phyloP scores from a whole-genome alignment of 2,329 filamentous ascomycete species.

The Claviceps quebecensis region DNA sequence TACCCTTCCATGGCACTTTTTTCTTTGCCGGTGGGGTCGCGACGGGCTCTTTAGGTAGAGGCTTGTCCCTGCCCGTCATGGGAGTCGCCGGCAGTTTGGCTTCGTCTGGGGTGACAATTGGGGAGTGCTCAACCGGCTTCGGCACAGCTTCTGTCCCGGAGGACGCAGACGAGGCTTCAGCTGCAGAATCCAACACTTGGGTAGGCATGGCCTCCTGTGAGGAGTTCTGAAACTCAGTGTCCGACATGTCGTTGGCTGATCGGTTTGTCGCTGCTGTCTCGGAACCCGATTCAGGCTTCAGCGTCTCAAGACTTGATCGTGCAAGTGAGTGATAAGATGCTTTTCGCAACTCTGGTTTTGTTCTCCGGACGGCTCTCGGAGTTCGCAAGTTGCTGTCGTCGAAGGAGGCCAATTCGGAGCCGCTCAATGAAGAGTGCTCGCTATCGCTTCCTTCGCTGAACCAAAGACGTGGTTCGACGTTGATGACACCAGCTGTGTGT shows the following conservation, averaged over 20 bases:
- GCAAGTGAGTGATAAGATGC: slow-evolving; percentile 27
- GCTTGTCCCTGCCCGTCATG: slow-evolving; percentile 20
- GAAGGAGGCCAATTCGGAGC: slow-evolving; percentile 43
- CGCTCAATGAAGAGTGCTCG: slow-evolving; percentile 61
- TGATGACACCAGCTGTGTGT: slow-evolving; percentile 58
- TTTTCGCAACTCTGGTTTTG: slow-evolving; percentile 9
- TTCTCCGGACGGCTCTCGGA: slow-evolving; percentile 25
- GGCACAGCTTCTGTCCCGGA: background rate
- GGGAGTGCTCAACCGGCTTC: background rate
- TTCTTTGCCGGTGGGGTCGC: slow-evolving; percentile 49
- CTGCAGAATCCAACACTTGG: slow-evolving; percentile 9
- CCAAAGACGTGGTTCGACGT: slow-evolving; percentile 65
- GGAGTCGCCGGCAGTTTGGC: slow-evolving; percentile 20
- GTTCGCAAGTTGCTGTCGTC: slow-evolving; percentile 35
- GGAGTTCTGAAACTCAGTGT: slow-evolving; percentile 10
- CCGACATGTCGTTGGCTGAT: slow-evolving; percentile 20
- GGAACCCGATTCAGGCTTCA: slow-evolving; percentile 24
- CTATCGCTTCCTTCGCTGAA: slow-evolving; percentile 60
- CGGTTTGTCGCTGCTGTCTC: background rate
- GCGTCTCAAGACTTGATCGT: slow-evolving; percentile 42
- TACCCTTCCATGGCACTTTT: slow-evolving; percentile 61
- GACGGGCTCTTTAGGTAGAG: slow-evolving; percentile 24
- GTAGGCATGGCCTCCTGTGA: slow-evolving; percentile 1
- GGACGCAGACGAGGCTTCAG: background rate
- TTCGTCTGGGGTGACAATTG: slow-evolving; percentile 13